These are phyloP conservation scores for Scenedesmus sp. DNA, from an alignment of 163 green algal genomes.

Conservation along the genomic window DNA sequence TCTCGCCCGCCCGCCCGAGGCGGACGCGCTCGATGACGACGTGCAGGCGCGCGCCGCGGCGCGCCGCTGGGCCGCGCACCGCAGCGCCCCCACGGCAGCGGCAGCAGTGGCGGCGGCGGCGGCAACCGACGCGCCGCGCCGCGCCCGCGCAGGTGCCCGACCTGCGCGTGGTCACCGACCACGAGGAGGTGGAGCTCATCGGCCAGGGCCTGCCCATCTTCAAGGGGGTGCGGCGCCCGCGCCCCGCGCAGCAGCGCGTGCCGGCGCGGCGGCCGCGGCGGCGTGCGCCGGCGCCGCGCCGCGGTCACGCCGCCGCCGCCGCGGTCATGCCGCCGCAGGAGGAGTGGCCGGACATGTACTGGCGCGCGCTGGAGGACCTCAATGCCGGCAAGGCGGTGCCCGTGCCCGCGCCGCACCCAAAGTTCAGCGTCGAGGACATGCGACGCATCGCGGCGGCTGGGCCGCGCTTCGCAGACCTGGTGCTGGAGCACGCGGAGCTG, in stretches of 20 bases:
- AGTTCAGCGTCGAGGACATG: conserved; percentile 52
- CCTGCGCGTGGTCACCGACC: conserved; percentile 44
- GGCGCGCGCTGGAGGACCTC: conserved; percentile 46
- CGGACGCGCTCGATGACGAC: background rate
- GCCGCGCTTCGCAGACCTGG: conserved; percentile 52
- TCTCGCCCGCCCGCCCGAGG: background rate
- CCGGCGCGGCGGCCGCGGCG: too few species aligned
- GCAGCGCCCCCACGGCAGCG: too few species aligned
- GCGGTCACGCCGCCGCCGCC: too few species aligned
- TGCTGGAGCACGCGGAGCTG: conserved; percentile 63
- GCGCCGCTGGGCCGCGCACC: too few species aligned
- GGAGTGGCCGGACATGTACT: conserved; percentile 62
- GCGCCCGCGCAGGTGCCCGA: conserved; percentile 44
- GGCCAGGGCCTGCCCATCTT: conserved; percentile 61
- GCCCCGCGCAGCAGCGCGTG: too few species aligned
- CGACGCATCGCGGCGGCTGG: conserved; percentile 48
- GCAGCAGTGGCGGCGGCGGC: too few species aligned
- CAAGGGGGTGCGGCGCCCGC: conserved; percentile 53
- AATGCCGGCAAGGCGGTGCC: conserved; percentile 34
- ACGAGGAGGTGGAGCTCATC: conserved; percentile 54
- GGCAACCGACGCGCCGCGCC: too few species aligned
- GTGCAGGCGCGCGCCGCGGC: background rate
- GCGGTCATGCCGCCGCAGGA: conserved; percentile 37
- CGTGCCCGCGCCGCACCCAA: conserved; percentile 61
- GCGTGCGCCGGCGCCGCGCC: too few species aligned